phyloP scores from a whole-genome alignment of 805 yeast species.

The Cyberlindnera saturnus region DNA sequence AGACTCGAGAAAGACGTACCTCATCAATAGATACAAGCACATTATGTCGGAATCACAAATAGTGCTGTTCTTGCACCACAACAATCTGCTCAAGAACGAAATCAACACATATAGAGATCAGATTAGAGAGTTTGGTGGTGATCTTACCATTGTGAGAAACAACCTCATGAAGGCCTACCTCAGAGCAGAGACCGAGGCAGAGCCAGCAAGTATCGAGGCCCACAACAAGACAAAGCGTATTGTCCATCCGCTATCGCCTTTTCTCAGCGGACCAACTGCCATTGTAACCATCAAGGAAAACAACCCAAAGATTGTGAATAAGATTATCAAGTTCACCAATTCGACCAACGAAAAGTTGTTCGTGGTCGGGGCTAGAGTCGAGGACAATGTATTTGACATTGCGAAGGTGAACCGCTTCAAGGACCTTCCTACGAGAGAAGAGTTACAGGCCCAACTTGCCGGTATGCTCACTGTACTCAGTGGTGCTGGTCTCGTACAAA shows the following conservation, averaged over 20 bases:
- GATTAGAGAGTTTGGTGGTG: conserved; percentile 61
- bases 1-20: conserved; percentile 76
- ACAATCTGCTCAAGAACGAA: conserved; percentile 68
- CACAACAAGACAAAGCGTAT: conserved; percentile 33
- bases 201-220: conserved; percentile 66
- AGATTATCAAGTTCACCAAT: conserved; percentile 55
- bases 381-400: conserved; percentile 47
- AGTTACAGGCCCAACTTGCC: conserved; percentile 74
- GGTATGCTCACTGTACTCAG: conserved; percentile 80
- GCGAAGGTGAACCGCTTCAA: conserved; percentile 56
- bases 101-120: conserved; percentile 57
- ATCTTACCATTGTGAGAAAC: conserved; percentile 61
- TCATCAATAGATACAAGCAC: conserved; percentile 73
- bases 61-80: conserved; percentile 77
- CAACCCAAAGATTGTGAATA: conserved; percentile 63
- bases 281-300: conserved; percentile 60
- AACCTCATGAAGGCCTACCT: conserved; percentile 70
- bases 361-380: conserved; percentile 81
- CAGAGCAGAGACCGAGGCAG: conserved; percentile 58
- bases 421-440: conserved; percentile 63
- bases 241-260: conserved; percentile 61
- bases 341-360: conserved; percentile 67
- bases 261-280: conserved; percentile 84
- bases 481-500: conserved; percentile 84
- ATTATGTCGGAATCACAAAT: conserved; percentile 64